phyloP scores from a whole-genome alignment of 495 filamentous ascomycete species.

The Lindgomyces ingoldianus region DNA sequence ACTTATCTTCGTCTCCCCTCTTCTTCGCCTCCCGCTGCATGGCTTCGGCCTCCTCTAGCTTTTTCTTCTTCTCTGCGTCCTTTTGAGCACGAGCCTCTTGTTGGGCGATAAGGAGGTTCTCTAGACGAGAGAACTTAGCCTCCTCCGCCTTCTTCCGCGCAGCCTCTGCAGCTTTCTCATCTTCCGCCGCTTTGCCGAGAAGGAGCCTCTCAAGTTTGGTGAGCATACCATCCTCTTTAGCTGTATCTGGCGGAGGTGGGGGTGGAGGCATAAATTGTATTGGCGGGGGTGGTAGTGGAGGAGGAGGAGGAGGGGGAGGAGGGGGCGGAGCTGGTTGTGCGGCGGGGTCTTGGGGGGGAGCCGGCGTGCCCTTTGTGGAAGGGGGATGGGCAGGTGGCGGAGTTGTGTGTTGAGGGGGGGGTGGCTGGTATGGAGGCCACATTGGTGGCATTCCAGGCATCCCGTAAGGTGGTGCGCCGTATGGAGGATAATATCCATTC shows the following conservation, averaged over 20 bases:
- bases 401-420: slow-evolving; percentile 8
- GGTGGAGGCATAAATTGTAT: slow-evolving; percentile 17
- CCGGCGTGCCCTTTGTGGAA: slow-evolving; percentile 26
- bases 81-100: slow-evolving; percentile 35
- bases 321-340: slow-evolving; percentile 4
- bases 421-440: slow-evolving; percentile 24
- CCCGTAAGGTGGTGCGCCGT: slow-evolving; percentile 23
- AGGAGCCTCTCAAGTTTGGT: slow-evolving; percentile 24
- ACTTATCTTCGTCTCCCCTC: slow-evolving; percentile 39
- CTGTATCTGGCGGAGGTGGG: slow-evolving; percentile 24
- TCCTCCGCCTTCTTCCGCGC: slow-evolving; percentile 30
- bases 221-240: slow-evolving; percentile 21
- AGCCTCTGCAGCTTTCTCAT: slow-evolving; percentile 19
- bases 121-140: slow-evolving; percentile 35
- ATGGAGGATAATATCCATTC: slow-evolving; percentile 26
- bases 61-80: slow-evolving; percentile 29
- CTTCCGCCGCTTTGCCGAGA: slow-evolving; percentile 14
- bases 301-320: slow-evolving; percentile 14
- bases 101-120: slow-evolving; percentile 29
- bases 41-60: slow-evolving; percentile 24
- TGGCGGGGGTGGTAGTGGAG: slow-evolving; percentile 22
- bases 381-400: slow-evolving; percentile 31
- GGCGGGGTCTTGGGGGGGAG: slow-evolving; percentile 16
- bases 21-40: slow-evolving; percentile 34
- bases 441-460: slow-evolving; percentile 33